Percentiles rank a stretch among this genome's conserved stretches.
phyloP scores from a whole-genome alignment of 805 yeast genomes.

The Suhomyces sp. region DNA sequence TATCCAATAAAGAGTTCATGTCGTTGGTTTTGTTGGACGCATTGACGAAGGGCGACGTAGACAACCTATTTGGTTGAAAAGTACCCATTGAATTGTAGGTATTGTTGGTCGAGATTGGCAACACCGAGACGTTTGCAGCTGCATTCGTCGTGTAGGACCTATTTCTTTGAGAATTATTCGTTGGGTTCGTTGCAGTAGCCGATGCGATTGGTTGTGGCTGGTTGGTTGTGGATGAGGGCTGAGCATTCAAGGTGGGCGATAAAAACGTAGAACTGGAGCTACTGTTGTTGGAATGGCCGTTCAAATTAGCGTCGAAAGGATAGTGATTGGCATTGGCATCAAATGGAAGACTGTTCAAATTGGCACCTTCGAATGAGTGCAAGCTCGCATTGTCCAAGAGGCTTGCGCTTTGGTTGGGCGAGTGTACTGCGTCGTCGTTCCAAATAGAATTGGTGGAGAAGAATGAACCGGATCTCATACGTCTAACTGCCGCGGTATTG shows the following conservation, averaged over 20 bases:
- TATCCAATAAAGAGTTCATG: slow-evolving; percentile 31
- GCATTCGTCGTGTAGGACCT: slow-evolving; percentile 53
- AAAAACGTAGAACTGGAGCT: slow-evolving; percentile 17
- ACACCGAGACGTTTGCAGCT: slow-evolving; percentile 18
- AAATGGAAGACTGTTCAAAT: slow-evolving; percentile 9
- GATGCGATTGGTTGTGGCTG: slow-evolving; percentile 8
- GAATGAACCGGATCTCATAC: slow-evolving; percentile 59
- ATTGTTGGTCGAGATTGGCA: slow-evolving; percentile 13
- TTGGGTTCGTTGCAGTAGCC: slow-evolving; percentile 3
- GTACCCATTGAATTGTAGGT: slow-evolving; percentile 9
- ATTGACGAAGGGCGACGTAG: slow-evolving; percentile 24
- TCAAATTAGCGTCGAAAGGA: no score
- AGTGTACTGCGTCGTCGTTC: slow-evolving; percentile 46
- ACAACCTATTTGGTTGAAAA: slow-evolving; percentile 16
- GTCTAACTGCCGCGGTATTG: slow-evolving; percentile 19
- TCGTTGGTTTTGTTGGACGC: slow-evolving; percentile 24
- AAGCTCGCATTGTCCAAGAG: slow-evolving; percentile 17
- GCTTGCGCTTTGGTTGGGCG: slow-evolving; percentile 12
- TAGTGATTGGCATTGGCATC: slow-evolving; percentile 8
- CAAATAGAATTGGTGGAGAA: slow-evolving; percentile 54
- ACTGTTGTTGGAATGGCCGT: slow-evolving; percentile 9
- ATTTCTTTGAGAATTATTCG: slow-evolving; percentile 26
- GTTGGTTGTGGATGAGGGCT: slow-evolving; percentile 9
- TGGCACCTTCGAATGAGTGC: slow-evolving; percentile 14
- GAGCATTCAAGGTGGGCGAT: slow-evolving; percentile 22